Evolutionary conservation across 2,329 filamentous ascomycete genomes (phyloP), one percentile per base, ranked within the genome.

Genomic region (Xylaria sp.): DNA sequence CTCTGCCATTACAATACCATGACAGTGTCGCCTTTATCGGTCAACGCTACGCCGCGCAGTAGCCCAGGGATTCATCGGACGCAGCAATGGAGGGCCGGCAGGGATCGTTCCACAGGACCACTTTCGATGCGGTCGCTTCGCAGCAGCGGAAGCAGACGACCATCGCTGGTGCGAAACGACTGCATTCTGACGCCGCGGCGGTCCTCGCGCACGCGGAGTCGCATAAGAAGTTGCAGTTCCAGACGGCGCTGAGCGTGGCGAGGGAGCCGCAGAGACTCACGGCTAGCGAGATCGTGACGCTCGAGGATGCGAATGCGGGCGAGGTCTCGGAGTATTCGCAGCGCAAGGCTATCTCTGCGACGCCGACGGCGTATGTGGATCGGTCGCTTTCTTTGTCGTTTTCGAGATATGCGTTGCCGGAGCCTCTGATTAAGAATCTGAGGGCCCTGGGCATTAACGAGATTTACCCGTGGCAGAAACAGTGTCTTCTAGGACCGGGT

Each of bases 381-480:
- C 79, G 82, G 7, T 75, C 81, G 58, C 77, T 91, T 16, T 83
- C 80, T 11, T 76, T 92, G 35, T 79, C 80, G 3, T 83, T 91
- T 71, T 76, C 81, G 1, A 76, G 75, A 46, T 92, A 91, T 74
- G 82, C 76, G 7, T 76, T 92, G 11, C 85, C 87, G 2, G 65
- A 73, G 0, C 73, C 77, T 23, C 75, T 92, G 46, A 82, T 89
- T 2, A 73, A 78, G 16, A 92, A 91, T 67, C 82, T 92, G 68
- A 79, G 78, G 52, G 74, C 76, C 0, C 76, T 89, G 46, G 89
- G 89, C n/a, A 88, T 92, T 58, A 81, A 78, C 47, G 82, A 81
- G 64, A 92, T 92, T 60, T 92, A 92, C 67, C 86, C 87, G 1
- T 92, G 89, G 89, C 89, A 92, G 72, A 88, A 88, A 54, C 84